A percentile compares a stretch with the other conserved stretches of the same genome.
These are phyloP conservation scores for Stramenopiles sp. DNA, from an alignment of 352 stramenopile genomes.

Conservation along the genomic window DNA sequence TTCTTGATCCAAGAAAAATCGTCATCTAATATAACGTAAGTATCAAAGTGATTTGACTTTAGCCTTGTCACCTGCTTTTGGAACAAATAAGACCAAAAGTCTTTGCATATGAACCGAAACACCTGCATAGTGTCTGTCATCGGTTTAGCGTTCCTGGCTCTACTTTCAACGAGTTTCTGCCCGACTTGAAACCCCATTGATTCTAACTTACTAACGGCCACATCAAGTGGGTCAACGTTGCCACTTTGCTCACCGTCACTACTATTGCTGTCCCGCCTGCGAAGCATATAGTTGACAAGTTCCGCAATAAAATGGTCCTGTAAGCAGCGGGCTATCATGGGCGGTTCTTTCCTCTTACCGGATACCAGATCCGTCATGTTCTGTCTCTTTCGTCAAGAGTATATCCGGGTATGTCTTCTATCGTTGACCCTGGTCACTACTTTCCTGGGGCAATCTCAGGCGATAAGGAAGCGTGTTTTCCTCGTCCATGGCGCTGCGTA, in stretches of 20 bases:
- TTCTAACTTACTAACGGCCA: background rate
- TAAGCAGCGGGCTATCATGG: background rate
- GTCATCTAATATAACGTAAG: constrained; percentile 86
- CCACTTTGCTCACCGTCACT: background rate
- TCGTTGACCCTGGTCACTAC: too few relatives aligned
- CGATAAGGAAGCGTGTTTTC: too few relatives aligned
- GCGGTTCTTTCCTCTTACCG: background rate
- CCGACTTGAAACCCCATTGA: constrained; percentile 9
- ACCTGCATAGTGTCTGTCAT: constrained; percentile 49
- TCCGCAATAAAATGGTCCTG: constrained; percentile 4
- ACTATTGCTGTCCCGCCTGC: background rate
- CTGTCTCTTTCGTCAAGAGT: too few relatives aligned
- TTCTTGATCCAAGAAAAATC: constrained; percentile 68
- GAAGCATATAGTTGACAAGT: background rate
- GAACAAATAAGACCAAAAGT: constrained; percentile 91
- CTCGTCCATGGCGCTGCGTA: too few relatives aligned
- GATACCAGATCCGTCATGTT: background rate
- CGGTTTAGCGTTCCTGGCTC: background rate
- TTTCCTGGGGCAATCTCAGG: too few relatives aligned
- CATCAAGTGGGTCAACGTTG: background rate
- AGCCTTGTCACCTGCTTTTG: constrained; percentile 95
- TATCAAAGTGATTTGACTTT: constrained; percentile 84
- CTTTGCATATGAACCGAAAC: constrained; percentile 95
- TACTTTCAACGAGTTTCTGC: background rate
- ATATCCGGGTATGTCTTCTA: too few relatives aligned